Evolutionary conservation across 2,329 filamentous ascomycete species (phyloP).

Genomic region (Zymoseptoria tritici): DNA sequence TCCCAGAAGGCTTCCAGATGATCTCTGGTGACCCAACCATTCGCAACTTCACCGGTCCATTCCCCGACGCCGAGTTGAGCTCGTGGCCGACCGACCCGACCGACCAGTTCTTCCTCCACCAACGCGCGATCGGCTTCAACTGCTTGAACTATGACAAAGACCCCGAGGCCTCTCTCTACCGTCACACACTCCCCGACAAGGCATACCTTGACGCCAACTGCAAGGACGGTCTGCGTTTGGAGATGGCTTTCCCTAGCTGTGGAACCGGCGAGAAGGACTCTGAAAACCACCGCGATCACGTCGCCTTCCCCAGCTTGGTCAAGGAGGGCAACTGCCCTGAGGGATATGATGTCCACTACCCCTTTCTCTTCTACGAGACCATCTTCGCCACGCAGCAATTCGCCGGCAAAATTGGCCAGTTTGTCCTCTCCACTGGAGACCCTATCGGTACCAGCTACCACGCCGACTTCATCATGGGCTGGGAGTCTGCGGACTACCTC

Average conservation of each 20-base stretch:
- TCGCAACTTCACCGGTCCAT: constrained; percentile 62
- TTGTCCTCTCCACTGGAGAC: constrained; percentile 73
- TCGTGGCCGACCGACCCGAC: constrained; percentile 57
- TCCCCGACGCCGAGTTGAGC: constrained; percentile 63
- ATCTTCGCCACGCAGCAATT: constrained; percentile 72
- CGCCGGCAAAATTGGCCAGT: constrained; percentile 55
- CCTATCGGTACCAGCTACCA: constrained; percentile 65
- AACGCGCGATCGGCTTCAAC: constrained; percentile 90
- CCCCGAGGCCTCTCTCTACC: constrained; percentile 68
- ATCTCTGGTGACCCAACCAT: constrained; percentile 64
- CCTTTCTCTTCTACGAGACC: constrained; percentile 75
- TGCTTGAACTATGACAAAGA: constrained; percentile 70
- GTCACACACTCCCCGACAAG: constrained; percentile 77
- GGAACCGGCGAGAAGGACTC: constrained; percentile 62
- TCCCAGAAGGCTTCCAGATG: constrained; percentile 74
- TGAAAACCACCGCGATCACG: constrained; percentile 52
- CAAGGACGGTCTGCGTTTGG: constrained; percentile 69
- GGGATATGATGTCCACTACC: constrained; percentile 59
- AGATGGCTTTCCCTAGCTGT: constrained; percentile 84
- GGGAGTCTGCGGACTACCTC: constrained; percentile 58
- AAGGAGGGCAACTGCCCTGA: constrained; percentile 69
- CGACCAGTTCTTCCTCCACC: constrained; percentile 62
- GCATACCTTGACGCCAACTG: constrained; percentile 73
- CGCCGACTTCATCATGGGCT: constrained; percentile 74
- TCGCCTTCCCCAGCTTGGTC: constrained; percentile 71